These are phyloP conservation scores for Lipomyces yamadae DNA, from an alignment of 805 yeast genomes.

Conservation along the genomic window DNA sequence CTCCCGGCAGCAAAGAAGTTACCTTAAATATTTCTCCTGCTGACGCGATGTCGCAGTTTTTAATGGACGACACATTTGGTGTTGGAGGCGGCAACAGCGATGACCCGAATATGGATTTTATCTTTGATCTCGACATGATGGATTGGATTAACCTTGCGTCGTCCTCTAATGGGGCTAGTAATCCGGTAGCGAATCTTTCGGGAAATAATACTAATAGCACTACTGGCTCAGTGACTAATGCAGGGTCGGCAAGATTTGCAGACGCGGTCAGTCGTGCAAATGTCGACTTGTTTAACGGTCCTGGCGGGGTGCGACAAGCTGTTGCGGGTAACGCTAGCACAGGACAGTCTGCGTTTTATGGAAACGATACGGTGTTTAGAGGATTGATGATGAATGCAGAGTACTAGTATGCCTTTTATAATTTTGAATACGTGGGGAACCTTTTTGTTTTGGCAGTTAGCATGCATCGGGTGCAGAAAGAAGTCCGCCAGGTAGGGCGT, in stretches of 20 bases:
- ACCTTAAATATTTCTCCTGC: slow-evolving; percentile 34
- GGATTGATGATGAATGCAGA: slow-evolving; percentile 38
- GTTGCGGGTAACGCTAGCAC: slow-evolving; percentile 10
- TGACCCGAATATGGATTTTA: slow-evolving; percentile 29
- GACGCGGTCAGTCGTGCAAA: slow-evolving; percentile 34
- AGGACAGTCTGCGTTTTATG: slow-evolving; percentile 13
- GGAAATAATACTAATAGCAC: slow-evolving; percentile 8
- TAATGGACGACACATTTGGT: slow-evolving; percentile 35
- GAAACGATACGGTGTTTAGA: slow-evolving; percentile 33
- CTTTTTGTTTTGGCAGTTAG: not conserved
- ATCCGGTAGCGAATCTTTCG: not conserved
- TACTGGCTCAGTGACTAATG: slow-evolving; percentile 9
- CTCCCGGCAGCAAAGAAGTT: slow-evolving; percentile 16
- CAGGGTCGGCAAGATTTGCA: slow-evolving; percentile 13
- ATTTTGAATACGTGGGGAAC: not conserved
- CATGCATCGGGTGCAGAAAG: not conserved
- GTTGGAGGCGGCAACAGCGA: slow-evolving; percentile 28
- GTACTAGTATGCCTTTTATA: slow-evolving; percentile 10
- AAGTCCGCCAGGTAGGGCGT: not conserved
- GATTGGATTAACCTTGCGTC: slow-evolving; percentile 37
- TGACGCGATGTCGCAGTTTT: slow-evolving; percentile 37
- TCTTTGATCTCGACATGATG: slow-evolving; percentile 37
- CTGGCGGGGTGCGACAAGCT: slow-evolving; percentile 35
- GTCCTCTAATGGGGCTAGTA: slow-evolving; percentile 6
- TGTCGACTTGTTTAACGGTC: slow-evolving; percentile 34